phyloP scores from a whole-genome alignment of 2,329 filamentous ascomycete genomes.

The Monosporascus sp. region DNA sequence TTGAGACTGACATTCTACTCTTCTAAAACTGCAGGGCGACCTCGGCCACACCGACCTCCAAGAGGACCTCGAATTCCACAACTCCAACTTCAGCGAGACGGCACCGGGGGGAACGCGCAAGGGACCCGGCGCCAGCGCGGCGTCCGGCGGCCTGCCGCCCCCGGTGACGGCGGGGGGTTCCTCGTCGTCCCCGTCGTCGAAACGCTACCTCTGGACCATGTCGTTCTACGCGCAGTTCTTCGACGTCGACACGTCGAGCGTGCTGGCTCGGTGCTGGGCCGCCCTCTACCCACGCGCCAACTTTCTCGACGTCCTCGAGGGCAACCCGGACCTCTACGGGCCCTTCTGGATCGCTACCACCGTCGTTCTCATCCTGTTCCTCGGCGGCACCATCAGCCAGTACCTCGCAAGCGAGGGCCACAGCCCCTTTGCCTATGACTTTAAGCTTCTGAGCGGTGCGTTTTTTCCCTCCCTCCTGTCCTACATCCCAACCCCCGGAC shows the following conservation, averaged over 20 bases:
- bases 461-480: slow-evolving; percentile 4
- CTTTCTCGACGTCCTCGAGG: slow-evolving; percentile 95
- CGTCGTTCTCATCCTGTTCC: slow-evolving; percentile 89
- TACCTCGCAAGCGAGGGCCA: slow-evolving; percentile 68
- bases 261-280: slow-evolving; percentile 79
- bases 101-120: slow-evolving; percentile 44
- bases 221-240: slow-evolving; percentile 98
- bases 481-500: background rate
- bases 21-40: slow-evolving; percentile 62
- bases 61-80: slow-evolving; percentile 98
- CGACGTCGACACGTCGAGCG: slow-evolving; percentile 90
- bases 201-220: slow-evolving; percentile 88
- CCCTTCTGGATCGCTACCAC: slow-evolving; percentile 99
- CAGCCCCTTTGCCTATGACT: slow-evolving; percentile 83
- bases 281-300: slow-evolving; percentile 88
- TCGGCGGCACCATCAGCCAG: slow-evolving; percentile 91
- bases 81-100: slow-evolving; percentile 71
- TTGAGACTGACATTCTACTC: slow-evolving; percentile 8
- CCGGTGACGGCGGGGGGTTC: slow-evolving; percentile 44
- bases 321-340: slow-evolving; percentile 93
- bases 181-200: slow-evolving; percentile 38
- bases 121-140: slow-evolving; percentile 36
- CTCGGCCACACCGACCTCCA: slow-evolving; percentile 96
- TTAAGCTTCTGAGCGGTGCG: slow-evolving; percentile 75
- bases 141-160: slow-evolving; percentile 44